These are phyloP conservation scores for Coemansia nantahalensis DNA, from an alignment of 192 early-diverging fungal genomes.

Conservation along the genomic window DNA sequence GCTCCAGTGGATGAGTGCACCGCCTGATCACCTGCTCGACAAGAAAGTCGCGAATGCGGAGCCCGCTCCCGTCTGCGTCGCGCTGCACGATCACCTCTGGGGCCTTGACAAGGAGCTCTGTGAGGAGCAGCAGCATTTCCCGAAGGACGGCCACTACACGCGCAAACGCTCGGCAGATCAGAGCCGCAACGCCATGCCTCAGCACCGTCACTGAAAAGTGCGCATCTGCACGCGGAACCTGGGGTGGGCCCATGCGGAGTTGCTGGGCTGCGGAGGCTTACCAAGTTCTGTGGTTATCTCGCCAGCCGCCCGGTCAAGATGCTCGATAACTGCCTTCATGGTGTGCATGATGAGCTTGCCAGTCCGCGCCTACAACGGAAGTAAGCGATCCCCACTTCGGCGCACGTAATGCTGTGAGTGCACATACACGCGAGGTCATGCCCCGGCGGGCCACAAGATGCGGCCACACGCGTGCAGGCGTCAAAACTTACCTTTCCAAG, in stretches of 20 bases:
- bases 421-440: too few species aligned
- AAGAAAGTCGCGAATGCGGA: constrained; percentile 35
- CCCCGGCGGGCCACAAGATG: too few species aligned
- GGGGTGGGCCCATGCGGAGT: too few species aligned
- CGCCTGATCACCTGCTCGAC: constrained; percentile 28
- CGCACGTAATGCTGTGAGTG: too few species aligned
- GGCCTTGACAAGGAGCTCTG: constrained; percentile 12
- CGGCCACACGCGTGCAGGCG: too few species aligned
- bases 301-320: constrained; percentile 19
- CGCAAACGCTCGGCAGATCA: not conserved
- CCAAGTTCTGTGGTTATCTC: constrained; percentile 3
- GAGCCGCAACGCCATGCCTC: too few species aligned
- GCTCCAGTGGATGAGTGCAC: constrained; percentile 14
- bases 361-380: constrained; percentile 19
- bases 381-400: too few species aligned
- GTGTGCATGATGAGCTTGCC: constrained; percentile 16
- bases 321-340: constrained; percentile 40
- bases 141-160: constrained; percentile 24
- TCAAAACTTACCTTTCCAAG: constrained; percentile 30
- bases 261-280: not conserved
- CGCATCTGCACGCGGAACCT: too few species aligned
- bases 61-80: constrained; percentile 1
- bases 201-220: too few species aligned
- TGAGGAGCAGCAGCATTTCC: constrained; percentile 14
- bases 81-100: constrained; percentile 33